Evolutionary conservation across 2,329 filamentous ascomycete genomes (phyloP).

Genomic region (Penicillium sp.): DNA sequence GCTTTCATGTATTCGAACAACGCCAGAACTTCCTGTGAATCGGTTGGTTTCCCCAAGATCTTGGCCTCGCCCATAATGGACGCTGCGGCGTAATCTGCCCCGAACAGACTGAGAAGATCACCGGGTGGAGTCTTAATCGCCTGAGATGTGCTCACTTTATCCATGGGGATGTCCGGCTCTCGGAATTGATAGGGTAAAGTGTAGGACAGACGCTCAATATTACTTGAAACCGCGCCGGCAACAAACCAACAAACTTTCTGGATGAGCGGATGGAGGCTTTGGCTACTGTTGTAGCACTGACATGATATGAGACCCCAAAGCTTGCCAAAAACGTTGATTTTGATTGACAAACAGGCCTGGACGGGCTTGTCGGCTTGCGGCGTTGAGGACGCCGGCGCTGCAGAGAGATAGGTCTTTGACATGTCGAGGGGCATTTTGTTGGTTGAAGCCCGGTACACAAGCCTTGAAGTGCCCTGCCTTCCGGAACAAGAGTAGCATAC

Average conservation of each 20-base stretch:
- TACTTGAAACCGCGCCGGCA: constrained; percentile 71
- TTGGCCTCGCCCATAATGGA: constrained; percentile 79
- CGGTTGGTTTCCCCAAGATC: constrained; percentile 62
- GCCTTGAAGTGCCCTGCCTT: constrained; percentile 62
- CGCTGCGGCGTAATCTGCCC: constrained; percentile 73
- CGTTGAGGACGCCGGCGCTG: constrained; percentile 76
- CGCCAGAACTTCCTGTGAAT: constrained; percentile 71
- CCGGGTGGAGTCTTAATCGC: constrained; percentile 80
- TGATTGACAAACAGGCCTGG: constrained; percentile 81
- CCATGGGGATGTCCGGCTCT: constrained; percentile 66
- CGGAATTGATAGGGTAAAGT: constrained; percentile 69
- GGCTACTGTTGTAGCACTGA: constrained; percentile 68
- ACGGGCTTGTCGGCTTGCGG: constrained; percentile 75
- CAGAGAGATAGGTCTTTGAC: constrained; percentile 70
- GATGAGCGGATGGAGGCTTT: constrained; percentile 78
- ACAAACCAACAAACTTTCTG: constrained; percentile 83
- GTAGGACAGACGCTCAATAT: constrained; percentile 77
- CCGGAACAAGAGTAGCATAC: constrained; percentile 75
- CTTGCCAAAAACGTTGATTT: constrained; percentile 74
- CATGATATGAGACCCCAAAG: constrained; percentile 81
- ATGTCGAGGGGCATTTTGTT: constrained; percentile 69
- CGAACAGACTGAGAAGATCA: constrained; percentile 69
- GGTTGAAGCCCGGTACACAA: constrained; percentile 66
- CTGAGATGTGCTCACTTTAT: constrained; percentile 60
- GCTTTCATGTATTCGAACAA: constrained; percentile 75